Evolutionary conservation across 2,329 filamentous ascomycete species (phyloP), one percentile per base, ranked within the genome.

Genomic region (Trichoderma guizhouense): DNA sequence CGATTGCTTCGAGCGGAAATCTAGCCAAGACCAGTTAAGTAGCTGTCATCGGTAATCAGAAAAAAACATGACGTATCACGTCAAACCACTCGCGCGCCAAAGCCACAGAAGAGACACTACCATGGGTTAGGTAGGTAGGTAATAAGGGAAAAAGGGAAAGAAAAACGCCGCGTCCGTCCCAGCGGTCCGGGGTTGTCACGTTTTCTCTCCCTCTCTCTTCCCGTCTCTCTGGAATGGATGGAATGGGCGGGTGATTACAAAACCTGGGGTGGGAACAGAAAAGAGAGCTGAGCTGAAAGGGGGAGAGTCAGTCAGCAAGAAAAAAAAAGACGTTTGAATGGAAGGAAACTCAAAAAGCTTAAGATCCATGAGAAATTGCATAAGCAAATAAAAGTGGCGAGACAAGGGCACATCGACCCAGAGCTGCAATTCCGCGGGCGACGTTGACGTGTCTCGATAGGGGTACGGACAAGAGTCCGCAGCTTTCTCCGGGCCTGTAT

Each of bases 21-120:
- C 39, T 67, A 51, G 47, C 66, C 57, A 69, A 69, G 28, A 69
- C 57, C 28, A 62, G 66, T 28, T 36, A 61, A 69, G 24, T 36
- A n/a, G 14, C 28, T 61, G 66, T 69, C 66, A 69, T 47, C 30
- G 28, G 39, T 15, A 62, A 36, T n/a, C 28, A 55, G 7, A 39
- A 18, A 18, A 24, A 24, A 66, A n/a, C 12, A 34, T 60, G 55
- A 61, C 36, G 55, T 60, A 51, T 53, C 51, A 67, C 36, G 63
- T 36, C 63, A 66, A 32, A 28, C 66, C 3, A 18, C 28, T 36
- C 14, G 18, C n/a, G 26, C 21, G 12, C 14, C 8, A 12, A 15
- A n/a, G 34, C 34, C 3, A 65, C 3, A 65, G 43, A 18, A 21
- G 21, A 18, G 7, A 18, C 18, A n/a, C 18, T 14, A 21, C 15